phyloP scores from a whole-genome alignment of 345 rosid genomes.

The Salix viminalis region DNA sequence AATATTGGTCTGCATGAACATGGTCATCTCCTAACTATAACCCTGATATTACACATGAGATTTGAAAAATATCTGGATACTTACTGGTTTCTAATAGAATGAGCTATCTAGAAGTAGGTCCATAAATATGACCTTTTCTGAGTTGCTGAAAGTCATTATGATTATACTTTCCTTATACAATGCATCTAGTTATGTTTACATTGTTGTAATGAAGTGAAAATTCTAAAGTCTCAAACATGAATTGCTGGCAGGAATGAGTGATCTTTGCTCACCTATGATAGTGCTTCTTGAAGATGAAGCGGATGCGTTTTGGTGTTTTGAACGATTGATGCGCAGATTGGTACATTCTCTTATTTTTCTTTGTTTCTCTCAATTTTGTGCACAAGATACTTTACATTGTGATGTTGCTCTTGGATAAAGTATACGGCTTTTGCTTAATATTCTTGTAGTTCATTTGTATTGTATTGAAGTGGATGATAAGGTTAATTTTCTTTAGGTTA shows the following conservation, averaged over 20 bases:
- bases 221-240: background rate
- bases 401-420: background rate
- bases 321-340: slow-evolving; percentile 95
- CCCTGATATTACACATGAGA: background rate
- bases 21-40: background rate
- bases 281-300: slow-evolving; percentile 90
- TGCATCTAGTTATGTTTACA: background rate
- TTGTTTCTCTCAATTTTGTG: background rate
- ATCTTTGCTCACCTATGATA: slow-evolving; percentile 98
- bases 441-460: background rate
- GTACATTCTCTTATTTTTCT: slow-evolving; percentile 32
- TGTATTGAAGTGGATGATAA: background rate
- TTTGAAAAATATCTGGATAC: background rate
- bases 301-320: slow-evolving; percentile 98
- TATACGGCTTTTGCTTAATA: background rate
- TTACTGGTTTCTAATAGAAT: background rate
- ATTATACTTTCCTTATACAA: background rate
- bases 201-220: background rate
- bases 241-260: slow-evolving; percentile 78
- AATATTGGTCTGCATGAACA: background rate
- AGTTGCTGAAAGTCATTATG: background rate
- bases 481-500: background rate
- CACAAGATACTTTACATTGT: background rate
- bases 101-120: background rate
- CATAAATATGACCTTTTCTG: background rate